Evolutionary conservation across 2,329 filamentous ascomycete species (phyloP).

Genomic region (Aspergillus quadricinctus): DNA sequence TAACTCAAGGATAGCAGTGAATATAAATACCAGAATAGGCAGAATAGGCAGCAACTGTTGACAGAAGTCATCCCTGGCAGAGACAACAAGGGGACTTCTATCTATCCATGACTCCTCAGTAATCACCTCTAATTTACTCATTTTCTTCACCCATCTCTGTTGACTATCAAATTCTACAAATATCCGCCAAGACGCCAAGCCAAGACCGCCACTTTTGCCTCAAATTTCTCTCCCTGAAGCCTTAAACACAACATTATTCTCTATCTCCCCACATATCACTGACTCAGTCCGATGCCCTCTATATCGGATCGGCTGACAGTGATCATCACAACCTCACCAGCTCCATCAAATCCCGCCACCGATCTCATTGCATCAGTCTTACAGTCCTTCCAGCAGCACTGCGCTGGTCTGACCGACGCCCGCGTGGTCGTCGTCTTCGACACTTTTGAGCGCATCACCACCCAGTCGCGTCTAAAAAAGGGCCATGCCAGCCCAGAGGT

Average conservation of each 20-base stretch:
- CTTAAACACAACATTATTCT: background rate
- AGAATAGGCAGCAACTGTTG: too few species aligned
- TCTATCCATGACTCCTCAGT: too few species aligned
- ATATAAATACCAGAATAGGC: too few species aligned
- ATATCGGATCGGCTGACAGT: conserved; percentile 5
- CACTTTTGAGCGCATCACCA: conserved; percentile 3
- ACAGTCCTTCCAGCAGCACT: conserved; percentile 3
- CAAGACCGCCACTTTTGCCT: background rate
- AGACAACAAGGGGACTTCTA: too few species aligned
- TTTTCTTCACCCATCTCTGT: too few species aligned
- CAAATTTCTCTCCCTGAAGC: background rate
- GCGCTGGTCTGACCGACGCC: background rate
- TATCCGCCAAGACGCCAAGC: background rate
- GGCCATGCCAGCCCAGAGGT: conserved; percentile 2
- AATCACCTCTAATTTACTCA: too few species aligned
- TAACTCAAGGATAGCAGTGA: too few species aligned
- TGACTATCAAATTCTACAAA: background rate
- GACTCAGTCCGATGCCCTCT: background rate
- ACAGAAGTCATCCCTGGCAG: background rate
- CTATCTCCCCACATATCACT: background rate
- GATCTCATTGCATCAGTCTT: conserved; percentile 5
- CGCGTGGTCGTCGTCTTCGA: conserved; percentile 9
- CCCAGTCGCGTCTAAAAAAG: conserved; percentile 2
- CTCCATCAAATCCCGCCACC: conserved; percentile 3
- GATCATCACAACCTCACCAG: conserved; percentile 8